These are phyloP conservation scores for Xanthoceras sorbifolium DNA, from an alignment of 345 rosid species.

Conservation along the genomic window DNA sequence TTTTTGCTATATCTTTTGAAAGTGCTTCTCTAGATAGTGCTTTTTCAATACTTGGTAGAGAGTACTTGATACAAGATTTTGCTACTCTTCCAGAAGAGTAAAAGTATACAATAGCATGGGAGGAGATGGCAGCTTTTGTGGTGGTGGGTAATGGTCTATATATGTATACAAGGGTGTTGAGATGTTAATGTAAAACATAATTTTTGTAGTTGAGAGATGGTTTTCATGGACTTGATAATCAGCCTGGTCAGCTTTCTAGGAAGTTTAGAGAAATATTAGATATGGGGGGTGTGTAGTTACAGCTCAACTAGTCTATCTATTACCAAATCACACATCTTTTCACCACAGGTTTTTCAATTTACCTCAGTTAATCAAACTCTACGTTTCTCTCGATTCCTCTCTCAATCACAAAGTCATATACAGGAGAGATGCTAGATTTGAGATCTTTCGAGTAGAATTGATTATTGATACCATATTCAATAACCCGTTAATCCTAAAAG, in stretches of 20 bases:
- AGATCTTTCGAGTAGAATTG: not conserved
- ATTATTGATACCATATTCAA: no score
- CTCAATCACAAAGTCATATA: no score
- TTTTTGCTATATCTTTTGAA: not conserved
- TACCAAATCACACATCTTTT: conserved; percentile 26
- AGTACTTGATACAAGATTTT: not conserved
- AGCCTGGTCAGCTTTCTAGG: conserved; percentile 21
- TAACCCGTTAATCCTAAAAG: no score
- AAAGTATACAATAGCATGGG: not conserved
- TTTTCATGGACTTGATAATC: conserved; percentile 41
- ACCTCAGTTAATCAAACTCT: not conserved
- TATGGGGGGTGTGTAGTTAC: conserved; percentile 2
- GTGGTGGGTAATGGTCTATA: conserved; percentile 40
- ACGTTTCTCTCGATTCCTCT: not conserved
- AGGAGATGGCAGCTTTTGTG: conserved; percentile 16
- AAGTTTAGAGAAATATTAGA: not conserved
- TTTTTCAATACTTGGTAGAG: not conserved
- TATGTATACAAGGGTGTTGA: not conserved
- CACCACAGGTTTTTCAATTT: not conserved
- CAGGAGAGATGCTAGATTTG: not conserved
- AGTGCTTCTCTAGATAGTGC: not conserved
- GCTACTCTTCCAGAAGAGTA: conserved; percentile 45
- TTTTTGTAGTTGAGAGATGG: conserved; percentile 39
- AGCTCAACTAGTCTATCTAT: conserved; percentile 12
- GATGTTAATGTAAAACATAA: conserved; percentile 6